A percentile compares a stretch with the other conserved stretches of the same genome.
phyloP scores from a whole-genome alignment of 441 rosid genomes.

The Populus hybrid region DNA sequence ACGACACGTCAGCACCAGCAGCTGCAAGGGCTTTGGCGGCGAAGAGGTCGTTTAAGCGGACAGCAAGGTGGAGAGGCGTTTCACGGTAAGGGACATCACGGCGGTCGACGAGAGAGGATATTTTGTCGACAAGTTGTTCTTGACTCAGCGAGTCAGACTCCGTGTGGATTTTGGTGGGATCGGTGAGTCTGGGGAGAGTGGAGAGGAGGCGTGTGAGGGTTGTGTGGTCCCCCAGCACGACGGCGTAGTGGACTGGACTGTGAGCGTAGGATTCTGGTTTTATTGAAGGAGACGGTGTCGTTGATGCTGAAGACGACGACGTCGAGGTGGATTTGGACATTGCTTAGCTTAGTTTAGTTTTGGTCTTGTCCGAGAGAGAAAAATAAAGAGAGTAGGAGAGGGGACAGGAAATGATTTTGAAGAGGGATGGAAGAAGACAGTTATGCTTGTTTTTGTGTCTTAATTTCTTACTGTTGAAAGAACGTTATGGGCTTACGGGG shows the following conservation, averaged over 20 bases:
- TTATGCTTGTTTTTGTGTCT: too few species aligned
- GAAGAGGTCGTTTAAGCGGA: conserved; percentile 53
- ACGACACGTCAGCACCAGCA: conserved; percentile 74
- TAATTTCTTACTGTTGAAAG: too few species aligned
- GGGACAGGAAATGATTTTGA: too few species aligned
- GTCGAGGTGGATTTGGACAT: conserved; percentile 8
- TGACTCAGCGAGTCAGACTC: conserved; percentile 62
- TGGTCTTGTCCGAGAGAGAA: too few species aligned
- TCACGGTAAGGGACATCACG: conserved; percentile 79
- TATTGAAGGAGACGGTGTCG: conserved; percentile 41
- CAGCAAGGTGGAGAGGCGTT: conserved; percentile 89
- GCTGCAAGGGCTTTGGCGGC: conserved; percentile 48
- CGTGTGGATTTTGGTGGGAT: conserved; percentile 51
- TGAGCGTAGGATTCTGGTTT: conserved; percentile 63
- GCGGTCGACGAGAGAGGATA: conserved; percentile 66
- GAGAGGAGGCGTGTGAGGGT: conserved; percentile 55
- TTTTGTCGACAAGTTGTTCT: conserved; percentile 54
- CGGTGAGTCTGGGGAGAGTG: conserved; percentile 61
- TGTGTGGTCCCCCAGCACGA: conserved; percentile 58
- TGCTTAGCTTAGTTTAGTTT: too few species aligned
- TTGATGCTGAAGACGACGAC: neutral
- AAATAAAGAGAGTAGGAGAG: too few species aligned
- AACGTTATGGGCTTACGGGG: too few species aligned
- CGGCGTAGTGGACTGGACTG: conserved; percentile 78
- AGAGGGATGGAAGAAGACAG: too few species aligned